Evolutionary conservation across 2,329 filamentous ascomycete genomes (phyloP).

Genomic region (Ophiostoma triangulosporum): DNA sequence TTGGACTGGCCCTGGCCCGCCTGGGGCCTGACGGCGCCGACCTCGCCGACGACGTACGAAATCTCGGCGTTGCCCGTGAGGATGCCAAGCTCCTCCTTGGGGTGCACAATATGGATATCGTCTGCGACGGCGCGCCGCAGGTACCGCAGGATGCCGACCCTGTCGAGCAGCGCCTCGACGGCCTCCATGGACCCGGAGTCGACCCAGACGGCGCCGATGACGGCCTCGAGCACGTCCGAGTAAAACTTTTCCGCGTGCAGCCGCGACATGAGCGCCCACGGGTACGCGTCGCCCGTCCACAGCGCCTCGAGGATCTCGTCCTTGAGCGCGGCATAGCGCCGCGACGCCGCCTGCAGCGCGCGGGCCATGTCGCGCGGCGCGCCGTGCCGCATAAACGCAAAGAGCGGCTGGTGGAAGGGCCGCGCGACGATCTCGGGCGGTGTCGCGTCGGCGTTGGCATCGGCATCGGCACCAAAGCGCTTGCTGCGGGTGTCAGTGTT

Average conservation of each 20-base stretch:
- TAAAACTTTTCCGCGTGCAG: constrained; percentile 62
- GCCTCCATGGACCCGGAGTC: constrained; percentile 52
- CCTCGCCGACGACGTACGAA: constrained; percentile 30
- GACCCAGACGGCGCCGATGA: constrained; percentile 73
- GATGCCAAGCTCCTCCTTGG: constrained; percentile 55
- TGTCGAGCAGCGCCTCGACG: constrained; percentile 47
- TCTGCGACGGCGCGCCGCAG: constrained; percentile 48
- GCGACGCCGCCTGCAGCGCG: constrained; percentile 17
- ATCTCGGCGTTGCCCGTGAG: constrained; percentile 40
- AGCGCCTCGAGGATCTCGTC: constrained; percentile 38
- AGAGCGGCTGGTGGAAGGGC: constrained; percentile 32
- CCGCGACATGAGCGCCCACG: constrained; percentile 59
- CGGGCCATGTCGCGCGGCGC: constrained; percentile 31
- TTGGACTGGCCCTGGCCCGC: neutral
- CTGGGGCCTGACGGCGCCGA: constrained; percentile 9
- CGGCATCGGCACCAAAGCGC: neutral
- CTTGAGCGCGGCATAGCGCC: constrained; percentile 36
- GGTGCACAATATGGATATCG: constrained; percentile 43
- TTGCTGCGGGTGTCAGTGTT: neutral
- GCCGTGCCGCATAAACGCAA: constrained; percentile 54
- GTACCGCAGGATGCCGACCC: constrained; percentile 50
- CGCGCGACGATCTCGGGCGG: neutral
- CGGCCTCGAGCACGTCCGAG: constrained; percentile 69
- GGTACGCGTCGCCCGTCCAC: constrained; percentile 41
- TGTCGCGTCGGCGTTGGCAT: neutral